Evolutionary conservation across 1,284 basidiomycete species (phyloP), one percentile per base, ranked within the genome.

Genomic region (Moniliella sp.): DNA sequence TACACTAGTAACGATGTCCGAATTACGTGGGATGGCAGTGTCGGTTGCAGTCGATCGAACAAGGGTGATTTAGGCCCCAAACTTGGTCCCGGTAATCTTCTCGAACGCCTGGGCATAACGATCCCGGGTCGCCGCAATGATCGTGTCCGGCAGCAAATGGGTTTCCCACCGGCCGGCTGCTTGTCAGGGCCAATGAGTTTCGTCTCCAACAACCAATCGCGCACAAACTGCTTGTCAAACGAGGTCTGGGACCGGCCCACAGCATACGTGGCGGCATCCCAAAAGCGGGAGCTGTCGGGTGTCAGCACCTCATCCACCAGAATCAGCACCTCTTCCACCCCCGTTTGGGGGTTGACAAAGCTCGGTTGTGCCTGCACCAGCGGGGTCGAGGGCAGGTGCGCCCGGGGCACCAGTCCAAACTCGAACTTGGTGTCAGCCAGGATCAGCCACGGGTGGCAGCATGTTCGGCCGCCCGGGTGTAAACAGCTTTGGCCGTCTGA

Each of bases 251-350:
- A n/a, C 35, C 69, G 66, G 5, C 88, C 88, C 2, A 73, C 67
- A 25, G 65, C 62, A 64, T 91, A 97, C 2, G 66, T 69, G 9
- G 66, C 68, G 0, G 74, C 67, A 1, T 82, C 76, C 88, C 91
- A 97, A 67, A 94, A 99, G 25, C 88, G 72, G 12, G 84, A 93
- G 14, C 83, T 91, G 63, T 97, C 91, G 4, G 88, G 86, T 0
- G 91, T 97, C 32, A 99, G 72, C 11, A 82, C 74, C n/a, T 99
- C 88, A 61, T 99, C 91, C 43, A 97, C 76, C 25, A 97, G 70
- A 46, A 91, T 79, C 30, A 94, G 68, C n/a, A 43, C 39, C 29
- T 61, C 50, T 18, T 43, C 30, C 3, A 34, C 18, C 16, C 30
- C 35, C 12, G 29, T 5, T 8, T 27, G 18, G 19, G 23, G 33